phyloP scores from a whole-genome alignment of 2,329 filamentous ascomycete genomes.

The Xylariales sp. region DNA sequence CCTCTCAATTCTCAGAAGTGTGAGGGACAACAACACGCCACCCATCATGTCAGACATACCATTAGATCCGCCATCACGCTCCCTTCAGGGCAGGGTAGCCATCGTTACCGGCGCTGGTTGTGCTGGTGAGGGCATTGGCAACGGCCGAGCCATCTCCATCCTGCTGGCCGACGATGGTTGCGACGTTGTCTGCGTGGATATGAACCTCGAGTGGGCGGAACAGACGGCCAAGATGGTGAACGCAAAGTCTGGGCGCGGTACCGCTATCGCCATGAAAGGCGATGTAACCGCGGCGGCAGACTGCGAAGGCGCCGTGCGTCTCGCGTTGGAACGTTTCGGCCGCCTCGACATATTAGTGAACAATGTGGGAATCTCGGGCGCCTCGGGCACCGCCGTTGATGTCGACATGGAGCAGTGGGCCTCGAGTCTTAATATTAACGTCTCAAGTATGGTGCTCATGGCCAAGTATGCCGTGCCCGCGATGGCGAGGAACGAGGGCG shows the following conservation, averaged over 20 bases:
- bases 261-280: conserved; percentile 37
- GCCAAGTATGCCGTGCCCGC: conserved; percentile 55
- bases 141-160: conserved; percentile 54
- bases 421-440: conserved; percentile 55
- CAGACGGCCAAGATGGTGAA: conserved; percentile 50
- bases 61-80: conserved; percentile 26
- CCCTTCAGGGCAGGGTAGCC: conserved; percentile 37
- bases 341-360: conserved; percentile 61
- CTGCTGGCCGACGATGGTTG: conserved; percentile 56
- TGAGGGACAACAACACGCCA: neutral
- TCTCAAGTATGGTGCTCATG: conserved; percentile 63
- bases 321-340: conserved; percentile 44
- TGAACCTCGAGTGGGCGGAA: conserved; percentile 42
- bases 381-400: conserved; percentile 53
- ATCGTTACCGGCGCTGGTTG: conserved; percentile 59
- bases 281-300: conserved; percentile 52
- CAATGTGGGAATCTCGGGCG: conserved; percentile 58
- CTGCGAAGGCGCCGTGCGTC: conserved; percentile 38
- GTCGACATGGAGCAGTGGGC: conserved; percentile 57
- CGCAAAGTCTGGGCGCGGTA: conserved; percentile 26
- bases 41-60: conserved; percentile 1
- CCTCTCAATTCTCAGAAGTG: too few species aligned
- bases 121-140: conserved; percentile 53
- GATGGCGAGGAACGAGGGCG: conserved; percentile 50
- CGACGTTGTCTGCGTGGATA: conserved; percentile 54